A percentile compares a stretch with the other conserved stretches of the same genome.
phyloP scores from a whole-genome alignment of 1,284 basidiomycete genomes.

The Lentinula novae-zelandiae region DNA sequence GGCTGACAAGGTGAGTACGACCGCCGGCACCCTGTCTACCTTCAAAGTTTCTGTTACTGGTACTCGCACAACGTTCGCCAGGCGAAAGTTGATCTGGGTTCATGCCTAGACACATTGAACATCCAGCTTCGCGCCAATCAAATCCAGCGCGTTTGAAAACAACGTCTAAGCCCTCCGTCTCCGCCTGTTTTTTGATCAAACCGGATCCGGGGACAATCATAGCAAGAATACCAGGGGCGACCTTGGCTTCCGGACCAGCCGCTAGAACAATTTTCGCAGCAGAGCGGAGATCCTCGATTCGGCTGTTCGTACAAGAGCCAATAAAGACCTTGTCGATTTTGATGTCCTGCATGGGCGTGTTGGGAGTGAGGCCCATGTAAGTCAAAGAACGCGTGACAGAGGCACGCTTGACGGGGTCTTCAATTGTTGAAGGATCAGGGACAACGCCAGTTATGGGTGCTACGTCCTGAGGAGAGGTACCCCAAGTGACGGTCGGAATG shows the following conservation, averaged over 20 bases:
- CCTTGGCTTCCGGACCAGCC: slow-evolving; percentile 73
- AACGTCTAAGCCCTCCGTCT: slow-evolving; percentile 87
- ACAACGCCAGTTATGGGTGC: slow-evolving; percentile 84
- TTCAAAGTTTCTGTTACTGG: slow-evolving; percentile 97
- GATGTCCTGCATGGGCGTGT: slow-evolving; percentile 83
- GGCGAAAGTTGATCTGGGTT: slow-evolving; percentile 93
- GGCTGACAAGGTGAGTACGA: slow-evolving; percentile 89
- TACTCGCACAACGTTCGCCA: slow-evolving; percentile 91
- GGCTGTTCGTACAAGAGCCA: slow-evolving; percentile 95
- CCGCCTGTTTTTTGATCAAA: slow-evolving; percentile 91
- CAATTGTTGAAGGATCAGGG: slow-evolving; percentile 74
- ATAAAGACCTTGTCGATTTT: slow-evolving; percentile 93
- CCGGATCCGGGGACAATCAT: slow-evolving; percentile 98
- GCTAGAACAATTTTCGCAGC: slow-evolving; percentile 82
- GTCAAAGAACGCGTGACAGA: slow-evolving; percentile 80
- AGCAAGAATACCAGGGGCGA: slow-evolving; percentile 78
- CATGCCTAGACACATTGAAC: slow-evolving; percentile 98
- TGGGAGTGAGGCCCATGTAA: slow-evolving; percentile 90
- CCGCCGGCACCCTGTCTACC: slow-evolving; percentile 91
- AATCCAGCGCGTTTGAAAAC: slow-evolving; percentile 95
- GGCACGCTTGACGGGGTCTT: slow-evolving; percentile 63
- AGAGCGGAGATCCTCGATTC: slow-evolving; percentile 92
- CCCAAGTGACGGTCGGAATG: slow-evolving; percentile 94
- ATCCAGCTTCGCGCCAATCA: slow-evolving; percentile 97
- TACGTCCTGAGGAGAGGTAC: slow-evolving; percentile 93